A percentile compares a stretch with the other conserved stretches of the same genome.
These are phyloP conservation scores for Mycena crocata DNA, from an alignment of 768 basidiomycete genomes.

Conservation along the genomic window DNA sequence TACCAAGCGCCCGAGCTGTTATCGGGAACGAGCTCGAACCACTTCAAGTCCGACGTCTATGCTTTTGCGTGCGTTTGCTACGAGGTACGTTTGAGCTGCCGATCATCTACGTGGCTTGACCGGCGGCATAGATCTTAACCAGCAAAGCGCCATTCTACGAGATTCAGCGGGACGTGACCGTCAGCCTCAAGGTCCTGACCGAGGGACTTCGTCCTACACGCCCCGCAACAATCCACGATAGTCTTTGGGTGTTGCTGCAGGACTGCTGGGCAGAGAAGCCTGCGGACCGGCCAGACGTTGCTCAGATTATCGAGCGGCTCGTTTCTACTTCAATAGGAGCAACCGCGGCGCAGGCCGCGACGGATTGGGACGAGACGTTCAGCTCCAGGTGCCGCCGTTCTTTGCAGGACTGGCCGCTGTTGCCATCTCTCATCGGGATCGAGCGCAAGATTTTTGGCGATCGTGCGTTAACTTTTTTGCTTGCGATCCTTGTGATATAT, in stretches of 20 bases:
- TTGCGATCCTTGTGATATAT: no score
- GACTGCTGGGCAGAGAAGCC: conserved; percentile 21
- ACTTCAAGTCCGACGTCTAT: conserved; percentile 25
- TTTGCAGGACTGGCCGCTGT: conserved; percentile 21
- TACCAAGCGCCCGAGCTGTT: conserved; percentile 28
- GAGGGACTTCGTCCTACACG: conserved; percentile 13
- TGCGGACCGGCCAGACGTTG: conserved; percentile 6
- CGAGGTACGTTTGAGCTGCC: conserved; percentile 11
- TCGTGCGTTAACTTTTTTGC: no score
- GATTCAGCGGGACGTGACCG: neutral
- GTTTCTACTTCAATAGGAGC: conserved; percentile 18
- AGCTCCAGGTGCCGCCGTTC: conserved; percentile 21
- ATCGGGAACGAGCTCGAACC: neutral
- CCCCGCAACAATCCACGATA: conserved; percentile 10
- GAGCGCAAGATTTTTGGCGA: conserved; percentile 18
- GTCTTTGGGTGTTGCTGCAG: conserved; percentile 25
- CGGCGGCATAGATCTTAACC: conserved; percentile 17
- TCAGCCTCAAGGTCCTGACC: conserved; percentile 1
- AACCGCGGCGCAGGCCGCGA: neutral
- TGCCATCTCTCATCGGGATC: conserved; percentile 21
- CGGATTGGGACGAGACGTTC: conserved; percentile 27
- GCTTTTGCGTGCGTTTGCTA: conserved; percentile 30
- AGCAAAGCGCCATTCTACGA: conserved; percentile 22
- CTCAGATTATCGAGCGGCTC: conserved; percentile 21
- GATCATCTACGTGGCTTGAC: neutral